Evolutionary conservation across 2,329 filamentous ascomycete species (phyloP).

Genomic region (Fusarium domesticum): DNA sequence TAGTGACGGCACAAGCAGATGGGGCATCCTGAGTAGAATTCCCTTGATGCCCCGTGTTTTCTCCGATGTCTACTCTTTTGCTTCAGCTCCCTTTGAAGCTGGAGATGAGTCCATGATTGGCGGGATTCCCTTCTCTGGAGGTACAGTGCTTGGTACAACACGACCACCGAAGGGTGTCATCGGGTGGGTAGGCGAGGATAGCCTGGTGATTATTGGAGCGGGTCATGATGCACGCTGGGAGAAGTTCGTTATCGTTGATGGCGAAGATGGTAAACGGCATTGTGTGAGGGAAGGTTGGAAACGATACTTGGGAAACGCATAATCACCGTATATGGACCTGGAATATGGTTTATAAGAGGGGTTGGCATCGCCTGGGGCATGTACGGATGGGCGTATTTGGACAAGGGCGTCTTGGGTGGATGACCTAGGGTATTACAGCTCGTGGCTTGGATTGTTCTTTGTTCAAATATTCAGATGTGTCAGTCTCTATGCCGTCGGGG

Average conservation of each 20-base stretch:
- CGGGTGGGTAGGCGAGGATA: conserved; percentile 76
- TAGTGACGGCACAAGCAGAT: conserved; percentile 65
- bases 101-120: conserved; percentile 65
- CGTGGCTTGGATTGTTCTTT: conserved; percentile 14
- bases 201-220: conserved; percentile 72
- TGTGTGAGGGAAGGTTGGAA: conserved; percentile 79
- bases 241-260: conserved; percentile 71
- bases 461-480: conserved; percentile 21
- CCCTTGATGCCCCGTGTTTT: conserved; percentile 84
- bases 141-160: conserved; percentile 47
- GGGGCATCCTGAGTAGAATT: conserved; percentile 79
- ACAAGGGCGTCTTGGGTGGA: conserved; percentile 23
- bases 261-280: conserved; percentile 63
- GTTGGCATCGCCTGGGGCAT: background rate
- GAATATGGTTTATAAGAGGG: conserved; percentile 3
- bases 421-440: conserved; percentile 13
- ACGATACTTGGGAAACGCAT: conserved; percentile 59
- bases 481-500: conserved; percentile 34
- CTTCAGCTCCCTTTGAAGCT: conserved; percentile 76
- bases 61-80: conserved; percentile 84
- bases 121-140: conserved; percentile 42
- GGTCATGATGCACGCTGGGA: conserved; percentile 84
- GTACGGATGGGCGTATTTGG: conserved; percentile 15
- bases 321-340: conserved; percentile 7
- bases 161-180: conserved; percentile 77